Evolutionary conservation across 2,329 filamentous ascomycete genomes (phyloP).

Genomic region (Claviceps monticola): DNA sequence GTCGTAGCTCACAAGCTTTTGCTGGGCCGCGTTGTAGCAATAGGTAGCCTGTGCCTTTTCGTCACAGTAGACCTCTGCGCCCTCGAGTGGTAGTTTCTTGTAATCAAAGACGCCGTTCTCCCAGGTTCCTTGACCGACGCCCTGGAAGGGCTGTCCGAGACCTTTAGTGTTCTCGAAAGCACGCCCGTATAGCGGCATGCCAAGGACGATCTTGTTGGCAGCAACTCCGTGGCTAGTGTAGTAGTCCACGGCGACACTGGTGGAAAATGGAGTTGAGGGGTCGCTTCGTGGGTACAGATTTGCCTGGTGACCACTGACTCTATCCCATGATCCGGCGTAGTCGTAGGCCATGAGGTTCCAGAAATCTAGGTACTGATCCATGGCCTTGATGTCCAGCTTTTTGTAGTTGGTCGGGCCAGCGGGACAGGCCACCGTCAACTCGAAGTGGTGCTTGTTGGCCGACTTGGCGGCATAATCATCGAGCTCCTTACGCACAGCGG

Average conservation of each 20-base stretch:
- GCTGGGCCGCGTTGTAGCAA: constrained; percentile 52
- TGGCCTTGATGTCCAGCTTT: constrained; percentile 46
- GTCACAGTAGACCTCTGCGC: constrained; percentile 52
- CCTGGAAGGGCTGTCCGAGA: constrained; percentile 52
- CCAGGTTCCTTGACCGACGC: constrained; percentile 69
- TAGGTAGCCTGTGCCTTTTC: constrained; percentile 54
- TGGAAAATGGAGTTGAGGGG: constrained; percentile 63
- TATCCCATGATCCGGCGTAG: constrained; percentile 73
- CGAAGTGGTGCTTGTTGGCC: constrained; percentile 36
- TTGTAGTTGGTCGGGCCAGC: constrained; percentile 49
- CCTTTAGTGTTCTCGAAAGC: constrained; percentile 71
- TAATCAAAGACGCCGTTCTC: constrained; percentile 80
- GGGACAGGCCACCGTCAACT: constrained; percentile 50
- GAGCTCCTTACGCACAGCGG: constrained; percentile 40
- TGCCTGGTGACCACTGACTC: constrained; percentile 58
- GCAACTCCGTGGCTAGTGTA: constrained; percentile 55
- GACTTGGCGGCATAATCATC: constrained; percentile 39
- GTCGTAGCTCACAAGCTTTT: constrained; percentile 68
- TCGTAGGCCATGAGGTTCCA: constrained; percentile 86
- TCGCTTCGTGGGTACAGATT: constrained; percentile 57
- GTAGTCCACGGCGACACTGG: constrained; percentile 51
- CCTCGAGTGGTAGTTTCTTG: constrained; percentile 63
- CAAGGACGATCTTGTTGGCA: constrained; percentile 64
- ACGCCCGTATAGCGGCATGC: constrained; percentile 86
- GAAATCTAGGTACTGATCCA: constrained; percentile 56